phyloP scores from a whole-genome alignment of 305 asterid genomes.

The Solanum hybrid region DNA sequence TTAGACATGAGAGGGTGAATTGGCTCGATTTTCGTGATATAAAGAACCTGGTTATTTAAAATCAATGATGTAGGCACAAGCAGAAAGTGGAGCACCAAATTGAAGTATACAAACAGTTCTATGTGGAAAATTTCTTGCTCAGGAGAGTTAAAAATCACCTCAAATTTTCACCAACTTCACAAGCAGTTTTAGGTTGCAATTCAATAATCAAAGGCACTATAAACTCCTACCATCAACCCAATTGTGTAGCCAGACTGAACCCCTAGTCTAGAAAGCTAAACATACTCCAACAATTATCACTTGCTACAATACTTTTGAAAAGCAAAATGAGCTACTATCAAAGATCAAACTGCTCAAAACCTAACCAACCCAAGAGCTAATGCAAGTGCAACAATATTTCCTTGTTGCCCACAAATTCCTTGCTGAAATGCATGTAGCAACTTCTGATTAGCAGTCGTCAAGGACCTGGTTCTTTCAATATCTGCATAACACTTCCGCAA shows the following conservation, averaged over 20 bases:
- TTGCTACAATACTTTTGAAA: neutral
- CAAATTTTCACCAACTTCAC: neutral
- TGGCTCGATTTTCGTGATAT: neutral
- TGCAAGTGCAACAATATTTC: neutral
- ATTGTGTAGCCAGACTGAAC: neutral
- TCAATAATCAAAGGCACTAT: neutral
- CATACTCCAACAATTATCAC: neutral
- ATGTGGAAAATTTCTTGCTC: neutral
- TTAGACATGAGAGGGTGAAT: neutral
- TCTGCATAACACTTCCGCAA: neutral
- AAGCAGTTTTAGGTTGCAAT: neutral
- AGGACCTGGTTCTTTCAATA: neutral
- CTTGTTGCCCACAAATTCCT: neutral
- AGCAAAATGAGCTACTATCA: neutral
- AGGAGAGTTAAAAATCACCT: neutral
- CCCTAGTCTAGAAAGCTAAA: neutral
- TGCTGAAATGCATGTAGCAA: neutral
- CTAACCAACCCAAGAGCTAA: neutral
- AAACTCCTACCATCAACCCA: neutral
- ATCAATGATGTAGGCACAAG: neutral
- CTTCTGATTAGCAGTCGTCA: neutral
- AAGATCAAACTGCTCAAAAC: neutral
- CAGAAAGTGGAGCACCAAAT: neutral
- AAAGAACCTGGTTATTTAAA: neutral
- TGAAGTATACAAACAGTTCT: neutral